These are phyloP conservation scores for Dryas alaskensis DNA, from an alignment of 306 rosid species.

Conservation along the genomic window DNA sequence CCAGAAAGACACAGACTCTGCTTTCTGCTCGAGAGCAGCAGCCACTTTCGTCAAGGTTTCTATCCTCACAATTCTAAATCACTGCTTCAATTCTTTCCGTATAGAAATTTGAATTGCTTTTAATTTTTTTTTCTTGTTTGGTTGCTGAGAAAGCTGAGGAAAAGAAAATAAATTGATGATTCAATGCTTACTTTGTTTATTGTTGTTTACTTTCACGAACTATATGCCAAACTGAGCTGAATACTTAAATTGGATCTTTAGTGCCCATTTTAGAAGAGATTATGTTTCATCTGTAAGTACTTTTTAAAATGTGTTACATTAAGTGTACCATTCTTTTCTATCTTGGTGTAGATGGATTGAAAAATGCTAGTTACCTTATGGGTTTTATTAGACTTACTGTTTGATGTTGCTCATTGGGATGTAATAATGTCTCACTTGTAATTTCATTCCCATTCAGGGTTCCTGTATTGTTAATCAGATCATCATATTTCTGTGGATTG, in stretches of 20 bases:
- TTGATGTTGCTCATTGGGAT: not conserved
- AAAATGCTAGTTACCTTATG: not conserved
- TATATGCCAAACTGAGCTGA: not conserved
- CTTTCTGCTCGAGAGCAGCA: conserved; percentile 20
- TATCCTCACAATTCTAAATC: conserved; percentile 2
- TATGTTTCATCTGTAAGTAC: not conserved
- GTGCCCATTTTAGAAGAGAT: not conserved
- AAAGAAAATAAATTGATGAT: not conserved
- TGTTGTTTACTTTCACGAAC: not conserved
- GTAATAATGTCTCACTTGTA: conserved; percentile 1
- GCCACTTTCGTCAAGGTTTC: conserved; percentile 41
- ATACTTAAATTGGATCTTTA: not conserved
- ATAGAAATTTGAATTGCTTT: not conserved
- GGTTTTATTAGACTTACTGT: not conserved
- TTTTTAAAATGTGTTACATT: not conserved
- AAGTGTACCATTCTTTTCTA: not conserved
- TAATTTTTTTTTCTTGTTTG: not conserved
- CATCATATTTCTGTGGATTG: conserved; percentile 7
- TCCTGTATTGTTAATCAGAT: conserved; percentile 17
- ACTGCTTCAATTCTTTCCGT: not conserved
- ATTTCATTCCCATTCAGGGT: conserved; percentile 13
- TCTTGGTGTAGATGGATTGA: not conserved
- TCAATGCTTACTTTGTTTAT: not conserved
- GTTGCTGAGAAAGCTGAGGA: conserved; percentile 3
- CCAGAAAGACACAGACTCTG: not conserved